Conservation (phyloP, 108 stramenopile species). For the Fragilariopsis cylindrus region DNA sequence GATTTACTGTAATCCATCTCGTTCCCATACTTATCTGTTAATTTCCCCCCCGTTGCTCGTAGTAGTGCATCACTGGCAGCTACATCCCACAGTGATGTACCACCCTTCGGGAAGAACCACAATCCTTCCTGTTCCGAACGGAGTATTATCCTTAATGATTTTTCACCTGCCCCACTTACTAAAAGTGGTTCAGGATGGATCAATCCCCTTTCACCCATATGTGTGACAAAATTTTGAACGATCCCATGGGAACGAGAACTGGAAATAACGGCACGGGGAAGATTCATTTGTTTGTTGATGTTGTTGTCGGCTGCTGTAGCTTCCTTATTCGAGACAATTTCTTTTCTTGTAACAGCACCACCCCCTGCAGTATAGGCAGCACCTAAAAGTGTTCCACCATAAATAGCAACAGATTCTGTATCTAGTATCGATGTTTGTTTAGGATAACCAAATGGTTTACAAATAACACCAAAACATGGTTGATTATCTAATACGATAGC, state of each 20-base stretch:
- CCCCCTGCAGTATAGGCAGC: slow-evolving; percentile 54
- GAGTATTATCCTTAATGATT: slow-evolving; percentile 48
- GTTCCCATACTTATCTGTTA: slow-evolving; percentile 57
- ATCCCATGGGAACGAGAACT: slow-evolving; percentile 47
- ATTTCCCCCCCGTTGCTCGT: slow-evolving; percentile 47
- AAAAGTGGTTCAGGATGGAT: slow-evolving; percentile 44
- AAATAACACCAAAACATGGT: slow-evolving; percentile 65
- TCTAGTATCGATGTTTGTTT: slow-evolving; percentile 38
- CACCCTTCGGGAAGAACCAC: slow-evolving; percentile 65
- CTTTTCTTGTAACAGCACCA: neutral
- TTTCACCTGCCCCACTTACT: slow-evolving; percentile 60
- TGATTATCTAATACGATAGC: slow-evolving; percentile 54
- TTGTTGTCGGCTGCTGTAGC: neutral
- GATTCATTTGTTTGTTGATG: neutral
- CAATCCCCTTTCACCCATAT: slow-evolving; percentile 42
- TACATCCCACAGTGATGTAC: slow-evolving; percentile 70
- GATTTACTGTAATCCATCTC: slow-evolving; percentile 59
- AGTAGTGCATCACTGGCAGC: slow-evolving; percentile 65
- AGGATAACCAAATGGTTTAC: slow-evolving; percentile 60
- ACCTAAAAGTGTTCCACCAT: slow-evolving; percentile 54
- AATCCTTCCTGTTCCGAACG: slow-evolving; percentile 47
- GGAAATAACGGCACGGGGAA: slow-evolving; percentile 57
- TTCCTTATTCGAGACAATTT: neutral
- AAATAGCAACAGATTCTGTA: slow-evolving; percentile 51
- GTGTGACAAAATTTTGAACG: slow-evolving; percentile 45